A percentile compares a stretch with the other conserved stretches of the same genome.
Conservation (phyloP, 1,284 basidiomycete genomes). For the Sanghuangporus baumii region DNA sequence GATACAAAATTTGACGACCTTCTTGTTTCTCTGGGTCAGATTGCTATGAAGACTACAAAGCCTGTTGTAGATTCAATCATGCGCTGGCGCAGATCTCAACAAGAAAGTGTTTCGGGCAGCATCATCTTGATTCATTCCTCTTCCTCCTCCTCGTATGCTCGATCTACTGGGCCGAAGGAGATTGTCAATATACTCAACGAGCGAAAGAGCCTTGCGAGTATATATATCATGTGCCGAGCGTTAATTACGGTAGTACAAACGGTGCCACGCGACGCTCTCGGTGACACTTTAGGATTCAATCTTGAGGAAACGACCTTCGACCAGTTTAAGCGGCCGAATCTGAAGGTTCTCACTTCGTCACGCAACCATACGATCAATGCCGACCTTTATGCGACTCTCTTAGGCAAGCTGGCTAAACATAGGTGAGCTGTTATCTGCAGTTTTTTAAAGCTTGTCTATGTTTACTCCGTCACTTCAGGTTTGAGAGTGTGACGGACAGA, state of each 20-base stretch:
- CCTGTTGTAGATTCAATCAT: slow-evolving; percentile 84
- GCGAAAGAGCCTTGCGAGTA: slow-evolving; percentile 76
- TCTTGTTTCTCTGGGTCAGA: slow-evolving; percentile 78
- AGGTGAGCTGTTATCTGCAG: slow-evolving; percentile 41
- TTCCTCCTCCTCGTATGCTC: slow-evolving; percentile 34
- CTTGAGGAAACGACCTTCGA: slow-evolving; percentile 86
- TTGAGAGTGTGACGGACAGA: slow-evolving; percentile 82
- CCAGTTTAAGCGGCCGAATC: slow-evolving; percentile 73
- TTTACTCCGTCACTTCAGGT: slow-evolving; percentile 40
- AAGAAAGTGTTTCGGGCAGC: slow-evolving; percentile 55
- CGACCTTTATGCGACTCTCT: slow-evolving; percentile 74
- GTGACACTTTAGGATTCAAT: slow-evolving; percentile 69
- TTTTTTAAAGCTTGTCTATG: background rate
- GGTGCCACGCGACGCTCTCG: slow-evolving; percentile 69
- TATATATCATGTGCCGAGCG: slow-evolving; percentile 85
- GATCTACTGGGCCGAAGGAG: slow-evolving; percentile 41
- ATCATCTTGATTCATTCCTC: slow-evolving; percentile 44
- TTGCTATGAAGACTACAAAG: slow-evolving; percentile 80
- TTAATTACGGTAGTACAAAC: slow-evolving; percentile 73
- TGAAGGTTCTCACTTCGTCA: slow-evolving; percentile 56
- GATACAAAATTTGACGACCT: slow-evolving; percentile 79
- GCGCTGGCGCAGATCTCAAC: slow-evolving; percentile 80
- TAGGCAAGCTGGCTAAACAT: slow-evolving; percentile 77
- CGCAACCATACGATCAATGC: slow-evolving; percentile 77
- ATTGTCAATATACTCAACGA: slow-evolving; percentile 59